Evolutionary conservation across 1,139 yeast genomes (phyloP), one percentile per base, ranked within the genome.

Genomic region (Nakaseomyces uthaithaninus): DNA sequence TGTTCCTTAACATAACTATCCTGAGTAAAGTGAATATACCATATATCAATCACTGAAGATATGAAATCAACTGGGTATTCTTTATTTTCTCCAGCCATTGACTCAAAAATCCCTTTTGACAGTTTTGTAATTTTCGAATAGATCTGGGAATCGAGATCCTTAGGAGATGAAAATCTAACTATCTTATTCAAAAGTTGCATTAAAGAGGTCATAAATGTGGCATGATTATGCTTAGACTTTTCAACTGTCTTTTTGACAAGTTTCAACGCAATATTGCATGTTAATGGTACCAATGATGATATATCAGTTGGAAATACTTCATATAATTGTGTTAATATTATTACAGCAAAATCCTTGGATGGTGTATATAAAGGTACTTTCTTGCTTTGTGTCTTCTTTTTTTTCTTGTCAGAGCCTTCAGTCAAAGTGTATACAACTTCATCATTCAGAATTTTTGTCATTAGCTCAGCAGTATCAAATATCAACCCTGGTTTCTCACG

Each of bases 241-340:
- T 63, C 54, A 44, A 47, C 10, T 37, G 45, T 47, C 42, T 60
- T 63, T 43, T 62, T 64, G 22, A 65, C 36, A 15, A 57, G 50
- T 42, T 60, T 64, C 37, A 64, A 50, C 2, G 57, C 41, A 1
- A 52, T 43, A 6, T 57, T 40, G n/a, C 58, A 33, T 2, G 62
- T 27, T 9, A 58, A 41, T 2, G 68, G 62, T 2, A 55, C 49
- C 33, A 65, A 49, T 0, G 67, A 59, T 2, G 57, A 50, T 1
- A 64, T 44, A 12, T 59, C 59, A 11, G 55, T 51, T 3, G 63
- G 60, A 46, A 59, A 64, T 1, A 48, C 42, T 41, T 60, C 62
- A 40, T 59, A 57, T 2, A 64, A 39, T n/a, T 51, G 57, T 2
- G 39, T 45, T 14, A 59, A 43, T 2, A 48, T 37, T 1, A 46